Conservation (phyloP, 345 rosid genomes). For the Acer saccharum region DNA sequence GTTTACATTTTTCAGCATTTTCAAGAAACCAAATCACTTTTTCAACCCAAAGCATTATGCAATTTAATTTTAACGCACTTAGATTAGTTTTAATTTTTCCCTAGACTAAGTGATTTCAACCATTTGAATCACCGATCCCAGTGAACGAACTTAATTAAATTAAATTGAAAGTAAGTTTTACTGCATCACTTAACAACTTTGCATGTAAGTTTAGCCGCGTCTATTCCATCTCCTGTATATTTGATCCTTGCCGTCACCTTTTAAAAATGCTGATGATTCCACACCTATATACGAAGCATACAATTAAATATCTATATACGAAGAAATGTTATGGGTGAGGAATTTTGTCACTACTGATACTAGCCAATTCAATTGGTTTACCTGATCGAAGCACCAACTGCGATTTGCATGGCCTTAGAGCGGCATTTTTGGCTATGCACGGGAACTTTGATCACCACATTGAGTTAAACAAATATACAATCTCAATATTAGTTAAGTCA, state of each 20-base stretch:
- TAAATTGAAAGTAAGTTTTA: too few species aligned
- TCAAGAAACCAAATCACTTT: too few species aligned
- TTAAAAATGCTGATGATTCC: constrained; percentile 34
- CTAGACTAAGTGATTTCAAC: too few species aligned
- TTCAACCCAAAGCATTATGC: too few species aligned
- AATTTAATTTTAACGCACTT: too few species aligned
- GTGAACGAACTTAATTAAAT: too few species aligned
- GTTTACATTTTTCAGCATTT: too few species aligned
- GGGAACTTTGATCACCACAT: constrained; percentile 27
- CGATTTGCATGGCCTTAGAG: constrained; percentile 27
- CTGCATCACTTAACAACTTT: constrained; percentile 16
- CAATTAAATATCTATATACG: too few species aligned
- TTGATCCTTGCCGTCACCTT: constrained; percentile 43
- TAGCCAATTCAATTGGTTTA: background rate
- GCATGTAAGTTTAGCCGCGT: constrained; percentile 32
- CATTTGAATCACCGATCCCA: too few species aligned
- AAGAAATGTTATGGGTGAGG: background rate
- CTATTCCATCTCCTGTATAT: constrained; percentile 45
- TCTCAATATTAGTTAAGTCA: too few species aligned
- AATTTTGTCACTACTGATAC: background rate
- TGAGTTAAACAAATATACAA: too few species aligned
- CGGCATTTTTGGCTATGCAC: constrained; percentile 14
- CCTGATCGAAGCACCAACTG: constrained; percentile 23
- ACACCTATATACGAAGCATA: constrained; percentile 27
- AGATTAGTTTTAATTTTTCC: too few species aligned